phyloP scores from a whole-genome alignment of 257 asterid genomes.

The Scutellaria minor region DNA sequence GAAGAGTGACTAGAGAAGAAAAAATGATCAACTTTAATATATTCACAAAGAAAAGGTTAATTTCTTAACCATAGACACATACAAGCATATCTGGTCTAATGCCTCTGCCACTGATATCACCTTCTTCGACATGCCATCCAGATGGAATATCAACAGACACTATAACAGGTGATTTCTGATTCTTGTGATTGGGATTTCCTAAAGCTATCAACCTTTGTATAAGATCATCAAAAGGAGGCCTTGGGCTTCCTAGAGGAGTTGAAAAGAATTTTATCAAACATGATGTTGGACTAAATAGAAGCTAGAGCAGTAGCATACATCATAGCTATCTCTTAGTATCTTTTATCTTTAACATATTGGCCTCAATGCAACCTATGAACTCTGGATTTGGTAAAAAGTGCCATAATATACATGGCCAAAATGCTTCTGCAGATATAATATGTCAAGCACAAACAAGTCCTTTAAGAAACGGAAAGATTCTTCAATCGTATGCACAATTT shows the following conservation, averaged over 20 bases:
- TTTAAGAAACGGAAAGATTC: neutral
- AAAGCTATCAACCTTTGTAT: conserved; percentile 63
- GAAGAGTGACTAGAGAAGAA: conserved; percentile 28
- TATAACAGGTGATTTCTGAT: conserved; percentile 62
- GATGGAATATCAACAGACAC: conserved; percentile 96
- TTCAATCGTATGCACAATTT: neutral
- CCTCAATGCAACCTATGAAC: conserved; percentile 7
- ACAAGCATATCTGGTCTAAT: conserved; percentile 94
- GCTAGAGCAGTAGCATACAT: conserved; percentile 20
- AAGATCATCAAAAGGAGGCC: conserved; percentile 94
- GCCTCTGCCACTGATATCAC: conserved; percentile 77
- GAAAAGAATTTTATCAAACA: conserved; percentile 32
- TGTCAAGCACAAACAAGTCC: conserved; percentile 7
- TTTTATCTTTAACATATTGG: conserved; percentile 18
- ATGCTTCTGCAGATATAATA: conserved; percentile 3
- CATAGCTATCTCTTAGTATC: neutral
- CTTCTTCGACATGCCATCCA: conserved; percentile 99
- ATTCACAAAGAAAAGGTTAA: conserved; percentile 11
- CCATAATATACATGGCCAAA: neutral
- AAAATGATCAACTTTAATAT: conserved; percentile 23
- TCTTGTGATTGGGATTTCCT: conserved; percentile 42
- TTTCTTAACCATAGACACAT: conserved; percentile 16
- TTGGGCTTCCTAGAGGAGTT: conserved; percentile 74
- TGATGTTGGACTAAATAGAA: conserved; percentile 9
- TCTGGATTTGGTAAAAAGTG: conserved; percentile 8